phyloP scores from a whole-genome alignment of 768 basidiomycete species.

The Hydnomerulius pinastri region DNA sequence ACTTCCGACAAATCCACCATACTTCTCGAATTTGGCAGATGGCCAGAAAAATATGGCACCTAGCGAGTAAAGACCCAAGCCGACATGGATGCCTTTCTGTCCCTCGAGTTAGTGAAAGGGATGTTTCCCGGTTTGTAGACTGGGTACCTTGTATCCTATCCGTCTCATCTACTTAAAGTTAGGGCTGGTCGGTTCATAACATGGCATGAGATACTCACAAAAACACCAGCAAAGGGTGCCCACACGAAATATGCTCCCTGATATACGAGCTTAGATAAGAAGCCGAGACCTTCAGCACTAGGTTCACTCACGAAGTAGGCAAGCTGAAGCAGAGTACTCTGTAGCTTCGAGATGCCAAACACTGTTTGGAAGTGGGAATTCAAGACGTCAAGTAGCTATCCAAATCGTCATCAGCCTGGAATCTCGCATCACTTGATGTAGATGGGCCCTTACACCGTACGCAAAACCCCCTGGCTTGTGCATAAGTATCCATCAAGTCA shows the following conservation, averaged over 20 bases:
- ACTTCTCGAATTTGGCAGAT: constrained; percentile 64
- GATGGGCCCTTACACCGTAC: constrained; percentile 49
- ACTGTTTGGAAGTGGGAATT: constrained; percentile 75
- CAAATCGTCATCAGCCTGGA: constrained; percentile 19
- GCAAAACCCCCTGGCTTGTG: constrained; percentile 60
- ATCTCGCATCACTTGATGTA: background rate
- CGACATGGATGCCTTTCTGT: constrained; percentile 63
- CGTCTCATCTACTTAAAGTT: constrained; percentile 50
- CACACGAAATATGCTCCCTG: constrained; percentile 65
- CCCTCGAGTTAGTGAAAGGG: background rate
- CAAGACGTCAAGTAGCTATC: constrained; percentile 64
- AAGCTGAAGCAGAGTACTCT: constrained; percentile 74
- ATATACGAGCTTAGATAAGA: background rate
- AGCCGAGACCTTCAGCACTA: background rate
- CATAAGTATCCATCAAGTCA: background rate
- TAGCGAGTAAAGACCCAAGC: constrained; percentile 56
- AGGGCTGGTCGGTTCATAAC: background rate
- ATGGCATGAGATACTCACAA: constrained; percentile 42
- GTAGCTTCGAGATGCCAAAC: constrained; percentile 65
- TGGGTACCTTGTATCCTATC: constrained; percentile 65
- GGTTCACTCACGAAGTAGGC: constrained; percentile 61
- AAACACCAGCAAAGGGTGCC: constrained; percentile 56
- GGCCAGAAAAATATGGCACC: constrained; percentile 84
- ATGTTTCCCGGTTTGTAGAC: background rate
- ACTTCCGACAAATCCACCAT: constrained; percentile 73